Conservation (phyloP, 768 basidiomycete species). For the Boletus rubropictus region DNA sequence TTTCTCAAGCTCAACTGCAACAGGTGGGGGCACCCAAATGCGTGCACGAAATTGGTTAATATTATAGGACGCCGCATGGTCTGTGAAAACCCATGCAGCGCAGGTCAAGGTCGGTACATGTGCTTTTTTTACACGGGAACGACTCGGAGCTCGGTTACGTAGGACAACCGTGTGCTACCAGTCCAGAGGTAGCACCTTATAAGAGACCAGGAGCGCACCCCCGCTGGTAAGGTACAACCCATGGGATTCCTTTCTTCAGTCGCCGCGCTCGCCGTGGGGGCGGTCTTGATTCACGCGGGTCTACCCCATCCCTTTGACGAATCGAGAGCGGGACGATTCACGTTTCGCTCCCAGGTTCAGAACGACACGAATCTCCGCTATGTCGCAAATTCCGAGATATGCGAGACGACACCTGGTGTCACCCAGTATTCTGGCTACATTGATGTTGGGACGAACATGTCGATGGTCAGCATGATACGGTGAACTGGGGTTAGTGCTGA, state of each 20-base stretch:
- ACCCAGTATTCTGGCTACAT: constrained; percentile 58
- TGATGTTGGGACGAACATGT: constrained; percentile 52
- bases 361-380: constrained; percentile 37
- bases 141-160: too few species aligned
- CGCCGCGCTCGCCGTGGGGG: neutral
- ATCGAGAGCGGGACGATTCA: neutral
- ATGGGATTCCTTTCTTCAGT: neutral
- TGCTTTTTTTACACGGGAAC: too few species aligned
- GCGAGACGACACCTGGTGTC: constrained; percentile 60
- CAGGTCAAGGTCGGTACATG: too few species aligned
- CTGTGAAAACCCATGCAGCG: too few species aligned
- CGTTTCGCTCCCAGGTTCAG: constrained; percentile 17
- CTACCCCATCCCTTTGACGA: neutral
- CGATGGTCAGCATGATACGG: constrained; percentile 38
- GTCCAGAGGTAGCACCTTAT: too few species aligned
- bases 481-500: constrained; percentile 1
- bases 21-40: too few species aligned
- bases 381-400: constrained; percentile 54
- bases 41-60: too few species aligned
- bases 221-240: too few species aligned
- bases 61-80: too few species aligned
- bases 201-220: constrained; percentile 18
- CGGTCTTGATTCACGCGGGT: neutral
- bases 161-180: too few species aligned
- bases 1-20: too few species aligned